phyloP scores from a whole-genome alignment of 176 grass and related monocot species.

The Rhipidocladum racemiflorum region DNA sequence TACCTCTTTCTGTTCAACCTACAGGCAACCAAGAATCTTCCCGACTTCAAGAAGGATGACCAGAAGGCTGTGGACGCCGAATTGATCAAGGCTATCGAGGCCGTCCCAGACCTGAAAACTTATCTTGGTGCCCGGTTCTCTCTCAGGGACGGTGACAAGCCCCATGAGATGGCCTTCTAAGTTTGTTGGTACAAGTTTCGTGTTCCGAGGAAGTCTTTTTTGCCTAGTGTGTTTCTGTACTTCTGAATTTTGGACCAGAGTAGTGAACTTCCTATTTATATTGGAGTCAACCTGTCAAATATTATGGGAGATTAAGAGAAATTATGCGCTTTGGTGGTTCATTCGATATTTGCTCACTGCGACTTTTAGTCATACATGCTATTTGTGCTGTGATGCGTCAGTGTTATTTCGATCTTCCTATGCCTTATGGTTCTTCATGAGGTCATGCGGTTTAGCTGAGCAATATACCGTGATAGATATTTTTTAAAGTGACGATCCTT shows the following conservation, averaged over 20 bases:
- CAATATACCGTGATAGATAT: not conserved
- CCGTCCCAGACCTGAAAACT: slow-evolving; percentile 68
- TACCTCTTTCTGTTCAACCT: not conserved
- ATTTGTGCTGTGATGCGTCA: not conserved
- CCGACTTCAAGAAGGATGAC: slow-evolving; percentile 76
- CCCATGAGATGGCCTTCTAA: slow-evolving; percentile 90
- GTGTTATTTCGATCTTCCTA: not conserved
- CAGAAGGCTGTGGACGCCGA: slow-evolving; percentile 75
- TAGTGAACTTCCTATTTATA: slow-evolving; percentile 25
- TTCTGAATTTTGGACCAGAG: slow-evolving; percentile 33
- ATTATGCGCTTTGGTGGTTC: not conserved
- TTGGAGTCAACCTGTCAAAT: slow-evolving; percentile 36
- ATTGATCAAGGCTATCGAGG: slow-evolving; percentile 70
- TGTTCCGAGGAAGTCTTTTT: slow-evolving; percentile 25
- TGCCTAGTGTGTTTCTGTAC: slow-evolving; percentile 33
- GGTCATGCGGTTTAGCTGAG: not conserved
- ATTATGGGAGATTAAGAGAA: slow-evolving; percentile 35
- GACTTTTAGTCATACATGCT: not conserved
- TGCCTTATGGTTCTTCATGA: not conserved
- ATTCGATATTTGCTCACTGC: not conserved
- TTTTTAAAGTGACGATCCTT: not conserved
- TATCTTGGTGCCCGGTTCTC: slow-evolving; percentile 77
- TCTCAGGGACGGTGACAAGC: slow-evolving; percentile 86
- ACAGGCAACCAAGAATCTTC: slow-evolving; percentile 58
- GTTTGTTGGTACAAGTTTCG: not conserved